Base-by-base conservation (phyloP, 257 asterid species). In the Coffea canephora region DNA sequence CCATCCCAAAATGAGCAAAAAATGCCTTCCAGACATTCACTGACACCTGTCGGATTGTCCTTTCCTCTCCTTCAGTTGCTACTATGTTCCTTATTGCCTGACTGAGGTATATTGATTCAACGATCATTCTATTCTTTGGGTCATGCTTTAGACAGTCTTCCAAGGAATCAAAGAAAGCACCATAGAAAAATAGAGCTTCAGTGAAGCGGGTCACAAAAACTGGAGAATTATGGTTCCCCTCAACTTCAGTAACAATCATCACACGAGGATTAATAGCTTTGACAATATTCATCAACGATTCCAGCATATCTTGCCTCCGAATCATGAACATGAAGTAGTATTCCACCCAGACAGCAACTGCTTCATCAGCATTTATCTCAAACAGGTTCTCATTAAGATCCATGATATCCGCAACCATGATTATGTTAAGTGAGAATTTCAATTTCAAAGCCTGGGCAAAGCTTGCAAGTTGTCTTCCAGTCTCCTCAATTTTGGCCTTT, bases 391-490 rank as follows among this genome's bases (percentile, higher is more conserved):
- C 69, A 2, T 73, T 78, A 5, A 92, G 85, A 57, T 91, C 85
- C 65, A 62, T 15, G 50, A 90, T 67, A 50, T 92, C 88, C 0
- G 76, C 81, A n/a, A 90, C 91, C 86, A 85, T 78, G 19, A 89
- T 85, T n/a, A 83, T 52, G 6, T 87, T 69, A 46, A 91, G 84
- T 3, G 86, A 85, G 27, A 92, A 84, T 0, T 79, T 6, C 71
- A 92, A 71, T 61, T 83, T 87, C 76, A 90, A 69, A 18, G 91
- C 78, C 68, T 79, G 61, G 19, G 97, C 92, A 81, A 88, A 91
- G 71, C 86, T 89, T 49, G 6, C 46, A 64, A 92, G 83, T 8
- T 82, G 85, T 66, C 83, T 70, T 0, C 90, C 84, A 0, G 96
- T 86, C 72, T 84, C 92, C 83, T 91, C 91, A 41, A 91, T 71